Conservation (phyloP, 257 asterid species). For the Paulownia fortunei region DNA sequence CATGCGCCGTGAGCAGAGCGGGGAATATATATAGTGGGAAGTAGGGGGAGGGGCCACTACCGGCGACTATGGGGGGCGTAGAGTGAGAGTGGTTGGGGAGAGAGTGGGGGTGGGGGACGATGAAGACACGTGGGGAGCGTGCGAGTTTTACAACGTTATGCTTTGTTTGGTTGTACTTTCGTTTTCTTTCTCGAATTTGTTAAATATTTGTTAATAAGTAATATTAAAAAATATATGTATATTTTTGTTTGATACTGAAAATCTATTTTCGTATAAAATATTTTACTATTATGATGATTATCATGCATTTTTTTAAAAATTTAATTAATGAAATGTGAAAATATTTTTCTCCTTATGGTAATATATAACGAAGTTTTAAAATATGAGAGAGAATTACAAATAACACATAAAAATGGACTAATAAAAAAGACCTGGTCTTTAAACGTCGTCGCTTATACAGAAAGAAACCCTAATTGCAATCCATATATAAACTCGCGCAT, state of each 20-base stretch:
- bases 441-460: conserved; percentile 15
- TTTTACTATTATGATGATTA: too few species aligned
- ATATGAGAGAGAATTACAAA: background rate
- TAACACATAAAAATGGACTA: too few species aligned
- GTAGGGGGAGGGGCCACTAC: background rate
- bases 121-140: conserved; percentile 6
- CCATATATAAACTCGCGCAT: conserved; percentile 21
- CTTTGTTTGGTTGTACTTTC: background rate
- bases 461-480: conserved; percentile 33
- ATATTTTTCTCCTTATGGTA: too few species aligned
- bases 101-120: conserved; percentile 19
- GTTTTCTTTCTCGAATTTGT: too few species aligned
- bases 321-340: too few species aligned
- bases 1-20: conserved; percentile 30
- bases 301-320: too few species aligned
- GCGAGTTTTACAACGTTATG: background rate
- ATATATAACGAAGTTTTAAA: background rate
- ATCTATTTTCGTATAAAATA: too few species aligned
- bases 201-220: too few species aligned
- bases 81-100: conserved; percentile 16
- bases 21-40: background rate
- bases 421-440: too few species aligned
- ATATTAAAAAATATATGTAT: too few species aligned
- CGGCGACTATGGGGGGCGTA: conserved; percentile 12
- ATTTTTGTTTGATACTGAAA: too few species aligned